Evolutionary conservation across 192 early-diverging fungal species (phyloP).

Genomic region (Coemansia sp.): DNA sequence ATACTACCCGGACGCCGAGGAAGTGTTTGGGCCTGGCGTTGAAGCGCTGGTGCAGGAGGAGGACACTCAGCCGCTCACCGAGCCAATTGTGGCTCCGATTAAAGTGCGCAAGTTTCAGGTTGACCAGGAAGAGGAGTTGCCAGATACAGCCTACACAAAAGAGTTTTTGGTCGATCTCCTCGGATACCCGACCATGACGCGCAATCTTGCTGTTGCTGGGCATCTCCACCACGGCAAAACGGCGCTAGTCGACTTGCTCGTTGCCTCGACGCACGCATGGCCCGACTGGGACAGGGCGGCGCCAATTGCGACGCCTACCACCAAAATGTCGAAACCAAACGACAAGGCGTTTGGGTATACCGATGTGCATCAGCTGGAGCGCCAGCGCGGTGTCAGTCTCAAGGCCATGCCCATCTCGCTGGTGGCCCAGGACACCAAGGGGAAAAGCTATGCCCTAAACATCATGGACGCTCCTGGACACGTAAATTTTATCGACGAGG

Average conservation of each 20-base stretch:
- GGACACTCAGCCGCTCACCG: constrained; percentile 91
- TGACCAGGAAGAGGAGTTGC: constrained; percentile 72
- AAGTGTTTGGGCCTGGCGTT: constrained; percentile 92
- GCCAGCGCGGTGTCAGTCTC: constrained; percentile 83
- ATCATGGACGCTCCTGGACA: constrained; percentile 94
- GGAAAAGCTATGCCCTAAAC: constrained; percentile 86
- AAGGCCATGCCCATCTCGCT: constrained; percentile 93
- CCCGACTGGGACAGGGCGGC: constrained; percentile 42
- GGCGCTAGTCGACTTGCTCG: constrained; percentile 86
- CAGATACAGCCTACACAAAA: constrained; percentile 79
- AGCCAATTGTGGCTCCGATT: constrained; percentile 90
- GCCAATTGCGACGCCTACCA: constrained; percentile 31
- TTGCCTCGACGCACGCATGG: constrained; percentile 81
- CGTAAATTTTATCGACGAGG: constrained; percentile 92
- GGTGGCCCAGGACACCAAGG: constrained; percentile 80
- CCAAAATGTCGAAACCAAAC: constrained; percentile 30
- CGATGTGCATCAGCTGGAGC: constrained; percentile 87
- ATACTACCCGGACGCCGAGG: constrained; percentile 96
- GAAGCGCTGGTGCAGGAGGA: constrained; percentile 96
- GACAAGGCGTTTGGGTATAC: constrained; percentile 54
- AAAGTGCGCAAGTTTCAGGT: constrained; percentile 84
- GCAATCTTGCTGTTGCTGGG: constrained; percentile 89
- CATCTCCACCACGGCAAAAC: constrained; percentile 99
- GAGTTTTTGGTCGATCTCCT: constrained; percentile 85
- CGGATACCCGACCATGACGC: constrained; percentile 71